Base-by-base conservation (phyloP, 371 early-diverging fungal genomes). In the Lichtheimia hyalospora region DNA sequence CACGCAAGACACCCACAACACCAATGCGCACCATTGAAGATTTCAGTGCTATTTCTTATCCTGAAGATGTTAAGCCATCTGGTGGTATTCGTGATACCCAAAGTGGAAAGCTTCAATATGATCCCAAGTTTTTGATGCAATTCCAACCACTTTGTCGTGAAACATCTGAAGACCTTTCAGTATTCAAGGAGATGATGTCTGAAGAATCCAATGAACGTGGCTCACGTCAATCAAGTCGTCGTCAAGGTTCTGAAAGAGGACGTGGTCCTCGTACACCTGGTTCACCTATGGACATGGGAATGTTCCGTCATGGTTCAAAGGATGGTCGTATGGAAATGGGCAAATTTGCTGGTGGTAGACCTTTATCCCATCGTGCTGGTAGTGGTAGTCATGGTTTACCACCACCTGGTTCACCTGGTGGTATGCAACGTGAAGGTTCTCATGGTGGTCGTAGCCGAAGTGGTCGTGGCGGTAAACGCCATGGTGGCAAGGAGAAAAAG, bases 51-150 rank as follows among this genome's bases (percentile, higher is more conserved):
- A 62, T 79, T 13, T 41, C 62, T 20, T 75, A 83, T 62, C 82
- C 86, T 34, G 59, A 75, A 49, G 61, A 71, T 13, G 73, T 84
- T 44, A 64, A 67, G 49, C 73, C 73, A 52, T 79, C 82, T 6
- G 66, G 53, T 44, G 71, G 70, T 16, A 50, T 41, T 40, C 64
- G 71, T 56, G 71, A 75, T 57, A 63, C 75, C 12, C 55, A 34
- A 7, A 71, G 71, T 48, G 84, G 84, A 49, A 83, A 80, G 67
- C 81, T 81, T 53, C 70, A 81, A 60, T 91, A 91, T 62, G 81
- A 82, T 24, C 80, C 82, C 57, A 85, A 79, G 54, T 97, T 95
- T 71, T 82, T 97, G 74, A 73, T 90, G 75, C 86, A 85, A 59
- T 94, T 95, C 76, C 79, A 77, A 69, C 72, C 75, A 10, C 72